A percentile compares a stretch with the other conserved stretches of the same genome.
These are phyloP conservation scores for Phytophthora fragariae DNA, from an alignment of 352 stramenopile species.

Conservation along the genomic window DNA sequence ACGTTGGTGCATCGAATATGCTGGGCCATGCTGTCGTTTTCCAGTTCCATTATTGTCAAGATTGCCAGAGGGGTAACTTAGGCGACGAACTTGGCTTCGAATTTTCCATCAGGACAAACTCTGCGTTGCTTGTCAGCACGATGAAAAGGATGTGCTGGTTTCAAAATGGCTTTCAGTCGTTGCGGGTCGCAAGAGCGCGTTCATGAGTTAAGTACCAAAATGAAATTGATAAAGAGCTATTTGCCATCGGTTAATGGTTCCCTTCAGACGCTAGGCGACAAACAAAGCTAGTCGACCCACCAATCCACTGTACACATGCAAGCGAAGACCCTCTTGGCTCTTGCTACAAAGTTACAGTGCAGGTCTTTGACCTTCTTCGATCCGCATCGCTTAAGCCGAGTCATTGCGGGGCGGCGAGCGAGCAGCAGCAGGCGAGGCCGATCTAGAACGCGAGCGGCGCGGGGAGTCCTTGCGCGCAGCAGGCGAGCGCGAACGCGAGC, in stretches of 20 bases:
- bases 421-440: constrained; percentile 59
- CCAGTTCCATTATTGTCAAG: too few relatives aligned
- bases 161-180: too few relatives aligned
- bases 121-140: too few relatives aligned
- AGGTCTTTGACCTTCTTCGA: constrained; percentile 26
- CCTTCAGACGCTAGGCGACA: constrained; percentile 36
- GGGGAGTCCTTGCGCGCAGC: constrained; percentile 67
- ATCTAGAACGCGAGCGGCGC: constrained; percentile 72
- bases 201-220: not conserved
- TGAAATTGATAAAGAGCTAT: constrained; percentile 28
- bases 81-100: too few relatives aligned
- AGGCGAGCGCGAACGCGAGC: constrained; percentile 77
- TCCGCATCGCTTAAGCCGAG: constrained; percentile 61
- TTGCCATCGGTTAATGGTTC: constrained; percentile 35
- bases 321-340: constrained; percentile 13
- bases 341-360: constrained; percentile 2
- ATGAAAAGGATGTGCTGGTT: too few relatives aligned
- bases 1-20: too few relatives aligned
- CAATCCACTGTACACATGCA: constrained; percentile 13
- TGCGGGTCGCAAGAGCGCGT: too few relatives aligned
- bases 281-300: constrained; percentile 21
- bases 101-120: too few relatives aligned
- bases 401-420: constrained; percentile 75
- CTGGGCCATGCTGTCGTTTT: too few relatives aligned
- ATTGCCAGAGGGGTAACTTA: too few relatives aligned